These are phyloP conservation scores for Rutstroemia sp. DNA, from an alignment of 2,329 filamentous ascomycete species.

Conservation along the genomic window DNA sequence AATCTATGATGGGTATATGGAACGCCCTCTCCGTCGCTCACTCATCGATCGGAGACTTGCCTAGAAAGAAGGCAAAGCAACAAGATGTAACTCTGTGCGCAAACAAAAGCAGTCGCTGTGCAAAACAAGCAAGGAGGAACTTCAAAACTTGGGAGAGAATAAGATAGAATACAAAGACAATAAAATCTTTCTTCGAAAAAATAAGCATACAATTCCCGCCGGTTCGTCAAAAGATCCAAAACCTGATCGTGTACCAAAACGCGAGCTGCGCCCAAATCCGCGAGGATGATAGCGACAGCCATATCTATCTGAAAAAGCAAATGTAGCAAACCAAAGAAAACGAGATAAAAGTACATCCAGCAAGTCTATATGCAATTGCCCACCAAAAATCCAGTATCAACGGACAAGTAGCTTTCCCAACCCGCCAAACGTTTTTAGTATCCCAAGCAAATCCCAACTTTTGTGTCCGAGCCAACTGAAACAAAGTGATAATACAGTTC, in stretches of 20 bases:
- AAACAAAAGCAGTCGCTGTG: conserved; percentile 7
- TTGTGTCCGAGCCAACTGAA: conserved; percentile 10
- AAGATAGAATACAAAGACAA: conserved; percentile 7
- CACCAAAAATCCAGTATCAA: conserved; percentile 6
- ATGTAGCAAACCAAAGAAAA: conserved; percentile 6
- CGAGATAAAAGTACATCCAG: conserved; percentile 4
- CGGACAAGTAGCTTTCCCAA: conserved; percentile 1
- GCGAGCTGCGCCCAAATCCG: conserved; percentile 9
- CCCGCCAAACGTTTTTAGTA: conserved; percentile 7
- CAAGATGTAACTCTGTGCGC: not conserved
- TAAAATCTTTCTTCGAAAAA: conserved; percentile 6
- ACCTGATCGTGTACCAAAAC: conserved; percentile 8
- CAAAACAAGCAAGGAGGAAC: conserved; percentile 5
- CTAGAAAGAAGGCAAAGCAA: not conserved
- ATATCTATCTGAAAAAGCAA: conserved; percentile 6
- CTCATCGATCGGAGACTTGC: conserved; percentile 3
- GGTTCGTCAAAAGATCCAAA: conserved; percentile 9
- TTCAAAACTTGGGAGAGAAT: conserved; percentile 4
- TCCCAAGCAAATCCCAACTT: conserved; percentile 11
- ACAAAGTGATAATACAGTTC: conserved; percentile 9
- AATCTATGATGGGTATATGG: conserved; percentile 6
- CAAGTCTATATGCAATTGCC: conserved; percentile 10
- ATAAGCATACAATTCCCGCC: conserved; percentile 10
- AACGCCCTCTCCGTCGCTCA: not conserved
- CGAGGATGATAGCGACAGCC: conserved; percentile 9